Evolutionary conservation across 2,329 filamentous ascomycete genomes (phyloP).

Genomic region (Amphichorda felina): DNA sequence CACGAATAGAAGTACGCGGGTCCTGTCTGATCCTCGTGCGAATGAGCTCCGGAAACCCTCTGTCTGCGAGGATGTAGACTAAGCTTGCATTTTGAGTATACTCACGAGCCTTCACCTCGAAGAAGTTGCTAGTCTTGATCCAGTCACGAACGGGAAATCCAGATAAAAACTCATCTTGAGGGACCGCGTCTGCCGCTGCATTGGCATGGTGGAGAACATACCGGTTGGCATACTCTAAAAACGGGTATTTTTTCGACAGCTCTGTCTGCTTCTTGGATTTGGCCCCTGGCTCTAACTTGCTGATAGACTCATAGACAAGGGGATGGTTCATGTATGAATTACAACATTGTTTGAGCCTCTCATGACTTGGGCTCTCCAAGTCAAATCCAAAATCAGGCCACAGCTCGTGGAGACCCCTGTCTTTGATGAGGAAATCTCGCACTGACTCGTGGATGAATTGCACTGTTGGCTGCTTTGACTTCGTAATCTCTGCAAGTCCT

Average conservation of each 20-base stretch:
- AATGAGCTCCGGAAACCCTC: not conserved
- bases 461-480: slow-evolving; percentile 15
- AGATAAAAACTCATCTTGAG: slow-evolving; percentile 18
- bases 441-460: slow-evolving; percentile 46
- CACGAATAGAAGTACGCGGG: too few species aligned
- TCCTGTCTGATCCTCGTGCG: too few species aligned
- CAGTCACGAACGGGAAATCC: slow-evolving; percentile 15
- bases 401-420: slow-evolving; percentile 15
- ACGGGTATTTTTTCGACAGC: slow-evolving; percentile 25
- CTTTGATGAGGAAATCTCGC: slow-evolving; percentile 29
- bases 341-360: slow-evolving; percentile 31
- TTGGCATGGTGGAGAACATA: slow-evolving; percentile 3
- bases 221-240: slow-evolving; percentile 27
- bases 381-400: slow-evolving; percentile 16
- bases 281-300: too few species aligned
- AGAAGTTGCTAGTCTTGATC: slow-evolving; percentile 15
- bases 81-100: not conserved
- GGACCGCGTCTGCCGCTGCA: slow-evolving; percentile 7
- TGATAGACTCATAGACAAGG: too few species aligned
- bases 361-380: slow-evolving; percentile 22
- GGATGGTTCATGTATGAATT: slow-evolving; percentile 18
- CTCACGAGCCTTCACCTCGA: not conserved
- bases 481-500: slow-evolving; percentile 33
- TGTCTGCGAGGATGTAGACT: slow-evolving; percentile 1
- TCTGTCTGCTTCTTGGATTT: not conserved